Percentiles rank a stretch among this genome's conserved stretches.
Evolutionary conservation across 139 green algal genomes (phyloP).

Genomic region (Nannochloris sp.): DNA sequence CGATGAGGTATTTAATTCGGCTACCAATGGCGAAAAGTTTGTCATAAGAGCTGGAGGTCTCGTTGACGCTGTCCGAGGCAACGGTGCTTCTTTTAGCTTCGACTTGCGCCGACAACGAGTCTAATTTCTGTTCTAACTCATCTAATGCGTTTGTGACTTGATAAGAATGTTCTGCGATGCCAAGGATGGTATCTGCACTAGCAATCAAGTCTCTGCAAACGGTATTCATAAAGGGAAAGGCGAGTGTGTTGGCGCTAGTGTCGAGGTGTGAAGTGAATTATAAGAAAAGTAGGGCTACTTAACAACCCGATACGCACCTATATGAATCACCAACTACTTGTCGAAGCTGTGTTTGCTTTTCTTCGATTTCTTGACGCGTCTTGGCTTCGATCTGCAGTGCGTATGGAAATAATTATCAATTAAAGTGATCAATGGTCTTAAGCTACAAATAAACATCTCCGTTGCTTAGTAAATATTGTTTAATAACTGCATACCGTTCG

Average conservation of each 20-base stretch:
- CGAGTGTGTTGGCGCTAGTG: background rate
- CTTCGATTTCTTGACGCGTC: slow-evolving; percentile 74
- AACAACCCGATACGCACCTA: slow-evolving; percentile 26
- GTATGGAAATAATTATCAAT: background rate
- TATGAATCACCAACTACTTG: slow-evolving; percentile 85
- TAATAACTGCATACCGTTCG: slow-evolving; percentile 37
- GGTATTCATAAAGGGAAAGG: background rate
- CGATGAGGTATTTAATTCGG: slow-evolving; percentile 90
- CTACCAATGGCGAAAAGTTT: slow-evolving; percentile 63
- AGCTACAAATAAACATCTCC: background rate
- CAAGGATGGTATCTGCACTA: slow-evolving; percentile 82
- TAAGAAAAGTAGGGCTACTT: background rate
- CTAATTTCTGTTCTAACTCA: slow-evolving; percentile 38
- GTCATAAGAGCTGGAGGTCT: slow-evolving; percentile 10
- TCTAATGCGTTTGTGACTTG: slow-evolving; percentile 49
- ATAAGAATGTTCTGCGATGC: slow-evolving; percentile 59
- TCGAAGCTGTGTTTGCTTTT: slow-evolving; percentile 82
- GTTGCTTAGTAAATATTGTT: background rate
- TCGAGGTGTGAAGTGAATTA: background rate
- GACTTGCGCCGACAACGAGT: background rate
- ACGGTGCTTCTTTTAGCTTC: background rate
- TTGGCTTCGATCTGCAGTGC: slow-evolving; percentile 60
- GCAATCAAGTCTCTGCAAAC: slow-evolving; percentile 84
- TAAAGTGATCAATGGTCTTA: no score
- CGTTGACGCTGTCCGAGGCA: background rate